These are phyloP conservation scores for Myxozyma neotropica DNA, from an alignment of 805 yeast genomes.

Conservation along the genomic window DNA sequence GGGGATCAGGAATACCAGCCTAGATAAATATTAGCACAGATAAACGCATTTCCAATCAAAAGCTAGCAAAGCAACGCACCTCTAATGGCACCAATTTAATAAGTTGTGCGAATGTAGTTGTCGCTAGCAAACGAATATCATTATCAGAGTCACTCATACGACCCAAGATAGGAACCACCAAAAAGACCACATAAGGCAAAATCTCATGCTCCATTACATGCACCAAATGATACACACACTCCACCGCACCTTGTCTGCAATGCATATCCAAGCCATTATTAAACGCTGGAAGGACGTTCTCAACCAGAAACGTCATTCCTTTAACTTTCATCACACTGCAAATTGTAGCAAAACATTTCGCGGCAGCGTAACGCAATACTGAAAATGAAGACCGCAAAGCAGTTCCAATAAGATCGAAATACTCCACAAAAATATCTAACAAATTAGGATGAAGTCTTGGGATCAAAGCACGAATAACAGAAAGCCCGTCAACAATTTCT, in stretches of 20 bases:
- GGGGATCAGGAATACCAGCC: conserved; percentile 95
- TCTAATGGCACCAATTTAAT: conserved; percentile 95
- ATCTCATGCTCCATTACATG: conserved; percentile 83
- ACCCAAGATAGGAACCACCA: conserved; percentile 94
- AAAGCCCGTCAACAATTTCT: conserved; percentile 79
- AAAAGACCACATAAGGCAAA: conserved; percentile 90
- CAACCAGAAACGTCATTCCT: conserved; percentile 79
- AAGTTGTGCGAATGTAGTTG: conserved; percentile 94
- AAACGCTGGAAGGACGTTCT: conserved; percentile 74
- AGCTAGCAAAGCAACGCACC: conserved; percentile 21
- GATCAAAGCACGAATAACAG: conserved; percentile 72
- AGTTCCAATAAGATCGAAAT: conserved; percentile 54
- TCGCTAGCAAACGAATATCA: conserved; percentile 86
- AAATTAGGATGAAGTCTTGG: conserved; percentile 59
- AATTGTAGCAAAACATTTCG: conserved; percentile 82
- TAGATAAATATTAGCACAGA: not conserved
- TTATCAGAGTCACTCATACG: conserved; percentile 95
- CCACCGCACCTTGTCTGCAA: conserved; percentile 92
- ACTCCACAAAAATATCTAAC: conserved; percentile 52
- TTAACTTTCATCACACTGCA: conserved; percentile 68
- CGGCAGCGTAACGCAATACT: conserved; percentile 85
- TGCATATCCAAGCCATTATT: conserved; percentile 69
- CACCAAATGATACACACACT: conserved; percentile 83
- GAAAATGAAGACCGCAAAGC: conserved; percentile 71
- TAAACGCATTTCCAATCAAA: not conserved